Evolutionary conservation across 768 basidiomycete species (phyloP).

Genomic region (Mycena alexandri): DNA sequence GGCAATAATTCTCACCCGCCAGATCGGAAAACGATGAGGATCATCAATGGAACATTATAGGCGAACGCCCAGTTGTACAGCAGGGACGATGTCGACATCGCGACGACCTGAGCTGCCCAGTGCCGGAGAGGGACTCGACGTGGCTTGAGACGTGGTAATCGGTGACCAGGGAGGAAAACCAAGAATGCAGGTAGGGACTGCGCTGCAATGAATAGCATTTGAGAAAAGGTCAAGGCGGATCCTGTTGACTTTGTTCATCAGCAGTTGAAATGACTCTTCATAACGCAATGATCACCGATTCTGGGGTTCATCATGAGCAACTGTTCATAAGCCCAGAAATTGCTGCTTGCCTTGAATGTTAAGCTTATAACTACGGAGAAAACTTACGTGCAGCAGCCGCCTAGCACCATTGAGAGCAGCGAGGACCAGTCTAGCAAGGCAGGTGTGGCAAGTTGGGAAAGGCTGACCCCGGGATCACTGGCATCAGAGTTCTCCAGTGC

Average conservation of each 20-base stretch:
- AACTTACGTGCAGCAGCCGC: conserved; percentile 88
- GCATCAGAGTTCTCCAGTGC: not conserved
- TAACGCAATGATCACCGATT: conserved; percentile 64
- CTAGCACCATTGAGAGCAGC: conserved; percentile 75
- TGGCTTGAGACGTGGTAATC: conserved; percentile 69
- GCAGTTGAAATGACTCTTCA: conserved; percentile 5
- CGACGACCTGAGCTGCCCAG: conserved; percentile 80
- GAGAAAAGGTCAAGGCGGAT: conserved; percentile 86
- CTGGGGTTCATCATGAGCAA: conserved; percentile 76
- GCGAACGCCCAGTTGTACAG: conserved; percentile 88
- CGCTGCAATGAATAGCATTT: conserved; percentile 82
- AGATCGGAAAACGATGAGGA: conserved; percentile 89
- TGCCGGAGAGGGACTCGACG: conserved; percentile 74
- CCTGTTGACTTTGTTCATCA: conserved; percentile 55
- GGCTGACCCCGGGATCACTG: conserved; percentile 46
- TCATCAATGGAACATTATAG: conserved; percentile 78
- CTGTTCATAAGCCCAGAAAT: conserved; percentile 84
- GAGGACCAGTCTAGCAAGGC: conserved; percentile 54
- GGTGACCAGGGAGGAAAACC: conserved; percentile 48
- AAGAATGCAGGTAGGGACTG: conserved; percentile 78
- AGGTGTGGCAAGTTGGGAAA: conserved; percentile 50
- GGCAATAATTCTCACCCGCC: conserved; percentile 63
- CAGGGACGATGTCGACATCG: conserved; percentile 74
- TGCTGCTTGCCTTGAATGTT: conserved; percentile 54
- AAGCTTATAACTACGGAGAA: not conserved